These are phyloP conservation scores for Hevea brasiliensis DNA, from an alignment of 345 rosid species.

Conservation along the genomic window DNA sequence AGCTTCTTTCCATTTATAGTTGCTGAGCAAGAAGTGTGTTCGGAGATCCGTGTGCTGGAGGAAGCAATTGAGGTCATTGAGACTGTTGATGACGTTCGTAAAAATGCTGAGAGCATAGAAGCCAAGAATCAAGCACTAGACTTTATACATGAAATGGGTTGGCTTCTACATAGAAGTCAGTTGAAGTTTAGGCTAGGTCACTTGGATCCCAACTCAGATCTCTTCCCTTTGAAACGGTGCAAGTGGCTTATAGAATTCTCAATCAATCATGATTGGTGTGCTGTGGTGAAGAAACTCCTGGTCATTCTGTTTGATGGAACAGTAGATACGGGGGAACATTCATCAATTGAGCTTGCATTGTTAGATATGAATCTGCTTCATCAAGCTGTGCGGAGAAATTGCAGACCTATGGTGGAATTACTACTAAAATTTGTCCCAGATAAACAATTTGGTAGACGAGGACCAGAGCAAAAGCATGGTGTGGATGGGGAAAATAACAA, in stretches of 20 bases:
- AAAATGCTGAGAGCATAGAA: constrained; percentile 31
- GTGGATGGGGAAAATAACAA: constrained; percentile 19
- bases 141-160: constrained; percentile 92
- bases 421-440: constrained; percentile 67
- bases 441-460: constrained; percentile 11
- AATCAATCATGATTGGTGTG: constrained; percentile 91
- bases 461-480: constrained; percentile 21
- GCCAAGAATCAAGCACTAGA: constrained; percentile 70
- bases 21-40: constrained; percentile 78
- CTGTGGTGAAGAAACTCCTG: constrained; percentile 82
- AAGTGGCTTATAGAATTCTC: constrained; percentile 91
- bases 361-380: constrained; percentile 82
- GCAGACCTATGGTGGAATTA: constrained; percentile 67
- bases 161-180: constrained; percentile 88
- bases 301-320: constrained; percentile 66
- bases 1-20: constrained; percentile 94
- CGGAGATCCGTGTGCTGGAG: constrained; percentile 80
- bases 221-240: constrained; percentile 67
- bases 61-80: constrained; percentile 52
- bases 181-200: constrained; percentile 51
- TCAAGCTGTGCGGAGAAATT: constrained; percentile 89
- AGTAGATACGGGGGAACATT: constrained; percentile 56
- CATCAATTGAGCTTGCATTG: constrained; percentile 50
- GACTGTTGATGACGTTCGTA: constrained; percentile 31
- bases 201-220: constrained; percentile 59